These are phyloP conservation scores for Trichoderma gamsii DNA, from an alignment of 495 filamentous ascomycete genomes.

Conservation along the genomic window DNA sequence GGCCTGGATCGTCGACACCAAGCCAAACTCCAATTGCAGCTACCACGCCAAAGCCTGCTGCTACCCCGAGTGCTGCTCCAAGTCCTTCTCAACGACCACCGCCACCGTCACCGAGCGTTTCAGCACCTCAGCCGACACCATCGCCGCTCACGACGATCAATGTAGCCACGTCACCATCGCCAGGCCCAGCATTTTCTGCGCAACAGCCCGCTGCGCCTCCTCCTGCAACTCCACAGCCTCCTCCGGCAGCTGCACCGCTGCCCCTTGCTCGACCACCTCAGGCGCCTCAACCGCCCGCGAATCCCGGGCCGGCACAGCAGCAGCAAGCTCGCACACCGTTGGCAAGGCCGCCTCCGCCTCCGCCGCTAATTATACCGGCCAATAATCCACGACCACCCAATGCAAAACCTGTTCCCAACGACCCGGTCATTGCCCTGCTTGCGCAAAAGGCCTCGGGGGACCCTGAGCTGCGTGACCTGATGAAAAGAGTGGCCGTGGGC, in stretches of 20 bases:
- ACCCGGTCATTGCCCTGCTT: conserved; percentile 92
- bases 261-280: conserved; percentile 17
- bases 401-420: conserved; percentile 44
- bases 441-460: conserved; percentile 82
- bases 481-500: conserved; percentile 89
- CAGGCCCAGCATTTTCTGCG: not conserved
- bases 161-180: conserved; percentile 6
- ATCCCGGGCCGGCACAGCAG: conserved; percentile 20
- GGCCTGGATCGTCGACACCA: conserved; percentile 38
- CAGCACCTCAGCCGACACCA: not conserved
- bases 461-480: conserved; percentile 84
- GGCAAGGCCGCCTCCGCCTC: conserved; percentile 21
- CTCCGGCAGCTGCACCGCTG: conserved; percentile 21
- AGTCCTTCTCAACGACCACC: not conserved
- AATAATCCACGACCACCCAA: not conserved
- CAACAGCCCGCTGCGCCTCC: conserved; percentile 15
- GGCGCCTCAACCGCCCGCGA: conserved; percentile 19
- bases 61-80: not conserved
- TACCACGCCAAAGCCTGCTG: conserved; percentile 5
- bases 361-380: not conserved
- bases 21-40: conserved; percentile 10
- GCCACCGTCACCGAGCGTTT: conserved; percentile 16
- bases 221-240: conserved; percentile 19
- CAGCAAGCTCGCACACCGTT: conserved; percentile 23
- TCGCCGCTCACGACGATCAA: conserved; percentile 5